A percentile compares a stretch with the other conserved stretches of the same genome.
Evolutionary conservation across 1,139 yeast genomes (phyloP).

Genomic region (Hansenula sp.): DNA sequence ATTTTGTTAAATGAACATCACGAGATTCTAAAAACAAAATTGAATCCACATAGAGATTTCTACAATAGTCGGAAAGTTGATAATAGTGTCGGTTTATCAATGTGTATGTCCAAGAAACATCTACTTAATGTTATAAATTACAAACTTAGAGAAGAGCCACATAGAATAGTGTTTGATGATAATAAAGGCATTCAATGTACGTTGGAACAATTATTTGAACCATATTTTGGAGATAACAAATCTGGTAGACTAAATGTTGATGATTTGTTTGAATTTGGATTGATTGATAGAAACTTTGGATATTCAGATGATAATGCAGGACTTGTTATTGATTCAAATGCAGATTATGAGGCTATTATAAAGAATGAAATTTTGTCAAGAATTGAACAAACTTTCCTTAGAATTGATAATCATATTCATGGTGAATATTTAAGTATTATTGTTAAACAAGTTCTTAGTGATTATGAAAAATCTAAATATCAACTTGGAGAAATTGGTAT

Average conservation of each 20-base stretch:
- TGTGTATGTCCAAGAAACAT: constrained; percentile 22
- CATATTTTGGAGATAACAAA: constrained; percentile 12
- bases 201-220: constrained; percentile 15
- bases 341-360: constrained; percentile 16
- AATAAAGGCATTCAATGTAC: constrained; percentile 10
- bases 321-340: constrained; percentile 6
- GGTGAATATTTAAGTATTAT: constrained; percentile 92
- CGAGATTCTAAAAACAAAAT: constrained; percentile 17
- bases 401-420: constrained; percentile 85
- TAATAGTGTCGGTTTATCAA: constrained; percentile 18
- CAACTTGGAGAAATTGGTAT: constrained; percentile 22
- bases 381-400: constrained; percentile 86
- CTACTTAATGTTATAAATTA: constrained; percentile 17
- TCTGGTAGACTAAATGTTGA: constrained; percentile 20
- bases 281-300: constrained; percentile 18
- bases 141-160: constrained; percentile 18
- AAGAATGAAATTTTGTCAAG: constrained; percentile 32
- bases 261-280: constrained; percentile 23
- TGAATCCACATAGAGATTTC: constrained; percentile 23
- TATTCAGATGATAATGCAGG: background rate
- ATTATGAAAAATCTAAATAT: constrained; percentile 30
- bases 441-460: constrained; percentile 88
- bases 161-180: constrained; percentile 19
- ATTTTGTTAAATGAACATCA: constrained; percentile 17
- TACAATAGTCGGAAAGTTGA: constrained; percentile 22